A percentile compares a stretch with the other conserved stretches of the same genome.
Conservation (phyloP, 805 yeast genomes). For the Candida lessepsii region DNA sequence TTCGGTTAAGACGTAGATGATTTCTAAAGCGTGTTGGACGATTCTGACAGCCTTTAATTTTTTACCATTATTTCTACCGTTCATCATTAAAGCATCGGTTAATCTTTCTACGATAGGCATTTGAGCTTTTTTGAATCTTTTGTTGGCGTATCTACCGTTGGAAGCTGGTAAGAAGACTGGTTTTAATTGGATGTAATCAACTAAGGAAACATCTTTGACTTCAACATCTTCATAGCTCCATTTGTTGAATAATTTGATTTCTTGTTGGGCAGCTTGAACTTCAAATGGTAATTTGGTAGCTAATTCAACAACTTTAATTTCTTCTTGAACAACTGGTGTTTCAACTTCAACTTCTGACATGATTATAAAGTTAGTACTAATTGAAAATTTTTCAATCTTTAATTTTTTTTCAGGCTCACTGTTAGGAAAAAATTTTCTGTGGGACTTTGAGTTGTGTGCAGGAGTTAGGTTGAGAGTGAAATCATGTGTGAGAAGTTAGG, state of each 20-base stretch:
- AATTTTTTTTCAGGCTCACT: constrained; percentile 7
- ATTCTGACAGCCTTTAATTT: constrained; percentile 99
- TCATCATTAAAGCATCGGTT: constrained; percentile 99
- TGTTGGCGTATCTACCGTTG: constrained; percentile 99
- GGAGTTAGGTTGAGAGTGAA: neutral
- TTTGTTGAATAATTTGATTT: constrained; percentile 98
- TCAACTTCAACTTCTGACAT: constrained; percentile 82
- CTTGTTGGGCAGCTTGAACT: constrained; percentile 92
- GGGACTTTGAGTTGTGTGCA: constrained; percentile 1
- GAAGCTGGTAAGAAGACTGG: constrained; percentile 99
- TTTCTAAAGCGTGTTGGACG: constrained; percentile 98
- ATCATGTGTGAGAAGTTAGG: constrained; percentile 1
- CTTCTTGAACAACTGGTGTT: constrained; percentile 81
- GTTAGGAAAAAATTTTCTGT: constrained; percentile 4
- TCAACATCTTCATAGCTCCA: constrained; percentile 98
- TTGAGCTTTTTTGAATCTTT: constrained; percentile 99
- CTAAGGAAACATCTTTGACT: constrained; percentile 95
- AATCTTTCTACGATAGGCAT: constrained; percentile 99
- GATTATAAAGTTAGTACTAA: constrained; percentile 22
- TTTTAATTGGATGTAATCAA: constrained; percentile 97
- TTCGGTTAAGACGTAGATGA: constrained; percentile 95
- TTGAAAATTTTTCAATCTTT: constrained; percentile 11
- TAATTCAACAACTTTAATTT: constrained; percentile 75
- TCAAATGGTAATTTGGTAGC: constrained; percentile 98
- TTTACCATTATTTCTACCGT: constrained; percentile 99